These are phyloP conservation scores for Solanum bulbocastanum DNA, from an alignment of 257 asterid species.

Conservation along the genomic window DNA sequence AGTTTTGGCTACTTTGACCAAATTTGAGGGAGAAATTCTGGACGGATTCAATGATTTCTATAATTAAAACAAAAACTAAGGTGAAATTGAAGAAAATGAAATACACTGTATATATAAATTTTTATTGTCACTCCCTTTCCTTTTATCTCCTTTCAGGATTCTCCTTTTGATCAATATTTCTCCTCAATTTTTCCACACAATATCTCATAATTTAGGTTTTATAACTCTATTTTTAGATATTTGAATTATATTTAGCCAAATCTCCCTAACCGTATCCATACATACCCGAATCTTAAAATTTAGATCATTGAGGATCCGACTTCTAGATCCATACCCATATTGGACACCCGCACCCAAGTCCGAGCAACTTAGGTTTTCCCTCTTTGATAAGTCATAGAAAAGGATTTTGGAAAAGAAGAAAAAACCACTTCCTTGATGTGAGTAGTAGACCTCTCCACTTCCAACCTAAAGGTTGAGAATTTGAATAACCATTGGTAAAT, in stretches of 20 bases:
- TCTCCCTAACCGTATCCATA: background rate
- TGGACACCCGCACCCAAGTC: background rate
- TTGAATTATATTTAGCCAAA: background rate
- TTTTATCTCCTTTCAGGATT: background rate
- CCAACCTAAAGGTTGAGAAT: background rate
- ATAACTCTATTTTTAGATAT: background rate
- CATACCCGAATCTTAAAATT: background rate
- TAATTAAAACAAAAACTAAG: background rate
- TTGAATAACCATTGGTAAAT: background rate
- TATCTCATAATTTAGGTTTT: background rate
- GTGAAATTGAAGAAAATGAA: background rate
- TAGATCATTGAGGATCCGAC: background rate
- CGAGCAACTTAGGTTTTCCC: background rate
- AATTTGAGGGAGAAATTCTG: background rate
- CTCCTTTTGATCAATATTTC: background rate
- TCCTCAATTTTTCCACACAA: background rate
- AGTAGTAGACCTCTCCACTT: background rate
- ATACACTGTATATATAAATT: too few relatives aligned
- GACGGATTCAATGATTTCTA: background rate
- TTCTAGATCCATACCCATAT: accelerated
- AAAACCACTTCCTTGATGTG: background rate
- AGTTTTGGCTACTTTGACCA: background rate
- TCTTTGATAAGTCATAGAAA: background rate
- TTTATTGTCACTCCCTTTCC: background rate
- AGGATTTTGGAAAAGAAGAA: background rate